A percentile compares a stretch with the other conserved stretches of the same genome.
Conservation (phyloP, 768 basidiomycete species). For the Suillus clintonianus region DNA sequence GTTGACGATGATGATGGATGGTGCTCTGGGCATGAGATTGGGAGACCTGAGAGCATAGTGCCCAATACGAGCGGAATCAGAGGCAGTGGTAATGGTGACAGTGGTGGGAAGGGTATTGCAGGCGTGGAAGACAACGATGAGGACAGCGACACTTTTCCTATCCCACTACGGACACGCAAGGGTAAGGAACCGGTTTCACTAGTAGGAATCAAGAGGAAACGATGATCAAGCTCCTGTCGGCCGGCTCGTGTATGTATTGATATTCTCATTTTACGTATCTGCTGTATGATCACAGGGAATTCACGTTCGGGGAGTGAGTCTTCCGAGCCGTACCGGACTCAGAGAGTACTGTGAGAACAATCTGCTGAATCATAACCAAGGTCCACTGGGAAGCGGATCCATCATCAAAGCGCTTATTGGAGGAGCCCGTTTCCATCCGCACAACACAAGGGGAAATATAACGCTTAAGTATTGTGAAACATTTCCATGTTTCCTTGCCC, state of each 20-base stretch:
- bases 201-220: constrained; percentile 64
- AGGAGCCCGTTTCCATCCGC: constrained; percentile 22
- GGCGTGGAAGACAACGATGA: constrained; percentile 62
- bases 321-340: constrained; percentile 19
- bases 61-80: constrained; percentile 67
- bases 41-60: constrained; percentile 50
- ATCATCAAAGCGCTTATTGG: constrained; percentile 4
- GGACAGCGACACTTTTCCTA: constrained; percentile 68
- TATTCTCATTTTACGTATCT: constrained; percentile 8
- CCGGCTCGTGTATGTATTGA: constrained; percentile 1
- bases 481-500: constrained; percentile 4
- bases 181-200: constrained; percentile 51
- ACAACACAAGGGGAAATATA: background rate
- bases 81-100: constrained; percentile 33
- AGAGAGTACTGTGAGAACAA: constrained; percentile 23
- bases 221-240: constrained; percentile 37
- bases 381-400: background rate
- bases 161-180: constrained; percentile 70
- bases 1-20: constrained; percentile 42
- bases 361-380: constrained; percentile 1
- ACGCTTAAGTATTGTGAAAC: constrained; percentile 2
- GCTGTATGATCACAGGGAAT: constrained; percentile 16
- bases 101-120: constrained; percentile 22
- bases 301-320: constrained; percentile 2
- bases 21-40: constrained; percentile 53